Conservation (phyloP, 805 yeast genomes). For the Teunomyces stri region DNA sequence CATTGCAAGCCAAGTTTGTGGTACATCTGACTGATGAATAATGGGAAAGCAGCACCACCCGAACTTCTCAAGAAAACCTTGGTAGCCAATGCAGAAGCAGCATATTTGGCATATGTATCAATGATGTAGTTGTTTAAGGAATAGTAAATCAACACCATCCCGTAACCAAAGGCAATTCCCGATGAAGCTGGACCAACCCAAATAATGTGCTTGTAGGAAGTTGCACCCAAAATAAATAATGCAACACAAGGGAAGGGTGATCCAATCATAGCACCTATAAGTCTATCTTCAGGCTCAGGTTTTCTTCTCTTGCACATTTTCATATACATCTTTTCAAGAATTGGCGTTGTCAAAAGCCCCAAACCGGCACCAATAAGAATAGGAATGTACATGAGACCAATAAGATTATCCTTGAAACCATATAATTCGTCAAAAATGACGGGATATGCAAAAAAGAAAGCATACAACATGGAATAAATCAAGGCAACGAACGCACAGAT, state of each 20-base stretch:
- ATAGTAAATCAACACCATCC: constrained; percentile 59
- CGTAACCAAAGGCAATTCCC: constrained; percentile 59
- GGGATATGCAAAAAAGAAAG: constrained; percentile 94
- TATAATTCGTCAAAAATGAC: constrained; percentile 78
- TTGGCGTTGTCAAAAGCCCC: constrained; percentile 73
- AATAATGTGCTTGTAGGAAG: constrained; percentile 63
- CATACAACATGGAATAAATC: constrained; percentile 86
- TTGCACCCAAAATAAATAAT: constrained; percentile 76
- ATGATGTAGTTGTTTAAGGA: constrained; percentile 77
- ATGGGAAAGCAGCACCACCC: constrained; percentile 85
- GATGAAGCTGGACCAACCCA: constrained; percentile 65
- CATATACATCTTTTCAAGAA: constrained; percentile 62
- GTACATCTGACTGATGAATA: constrained; percentile 81
- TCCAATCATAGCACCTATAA: constrained; percentile 79
- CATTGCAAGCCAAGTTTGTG: constrained; percentile 69
- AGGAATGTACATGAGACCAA: constrained; percentile 88
- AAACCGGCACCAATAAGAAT: constrained; percentile 81
- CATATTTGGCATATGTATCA: constrained; percentile 81
- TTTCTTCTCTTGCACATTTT: constrained; percentile 49
- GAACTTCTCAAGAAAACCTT: constrained; percentile 78
- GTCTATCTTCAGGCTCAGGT: constrained; percentile 77
- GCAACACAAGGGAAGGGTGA: constrained; percentile 81
- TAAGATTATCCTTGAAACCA: constrained; percentile 70
- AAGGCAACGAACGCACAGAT: constrained; percentile 85
- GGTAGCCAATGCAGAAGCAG: constrained; percentile 79